Evolutionary conservation across 1,139 yeast genomes (phyloP), one percentile per base, ranked within the genome.

Genomic region (Scheffersomyces cryptocercus): DNA sequence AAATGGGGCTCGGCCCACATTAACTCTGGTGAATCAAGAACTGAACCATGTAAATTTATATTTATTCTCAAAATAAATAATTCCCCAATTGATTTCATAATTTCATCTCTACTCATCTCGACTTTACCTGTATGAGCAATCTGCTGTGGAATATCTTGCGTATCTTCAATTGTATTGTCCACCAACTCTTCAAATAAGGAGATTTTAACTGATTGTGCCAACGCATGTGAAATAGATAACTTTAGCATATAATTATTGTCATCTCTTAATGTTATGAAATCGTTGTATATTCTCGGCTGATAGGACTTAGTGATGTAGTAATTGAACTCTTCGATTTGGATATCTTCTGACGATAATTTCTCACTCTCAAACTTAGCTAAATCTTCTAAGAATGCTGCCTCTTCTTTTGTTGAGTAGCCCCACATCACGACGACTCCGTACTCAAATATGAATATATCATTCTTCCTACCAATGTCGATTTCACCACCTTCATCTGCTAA

Each of bases 1-100:
- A 93, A 72, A 58, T 91, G 97, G 1, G 99, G 99, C 60, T 93
- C 98, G 0, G 97, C 84, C 99, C 99, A 93, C 97, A 93, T 90
- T 46, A 93, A 79, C 62, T 93, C 98, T 0, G 99, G 99, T 1
- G 96, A 88, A 62, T 93, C 99, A 50, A 93, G 70, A 16, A 93
- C 95, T 2, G 97, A 89, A 1, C 98, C 98, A 67, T 93, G 98
- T 49, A 93, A 72, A 59, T 93, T 93, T 52, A 90, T 88, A 63
- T 87, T 89, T 46, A 93, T 93, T 47, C 99, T 73, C 52, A 93
- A 71, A 46, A 93, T 93, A 64, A 93, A 93, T 50, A 93, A 75
- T 62, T 93, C 98, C 13, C 99, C 99, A 47, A 93, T 93, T 44
- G 95, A 85, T 67, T 90, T 91, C 97, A 93, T 91, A 44, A 91